These are phyloP conservation scores for Ustilago shanxiensis DNA, from an alignment of 1,284 basidiomycete genomes.

Conservation along the genomic window DNA sequence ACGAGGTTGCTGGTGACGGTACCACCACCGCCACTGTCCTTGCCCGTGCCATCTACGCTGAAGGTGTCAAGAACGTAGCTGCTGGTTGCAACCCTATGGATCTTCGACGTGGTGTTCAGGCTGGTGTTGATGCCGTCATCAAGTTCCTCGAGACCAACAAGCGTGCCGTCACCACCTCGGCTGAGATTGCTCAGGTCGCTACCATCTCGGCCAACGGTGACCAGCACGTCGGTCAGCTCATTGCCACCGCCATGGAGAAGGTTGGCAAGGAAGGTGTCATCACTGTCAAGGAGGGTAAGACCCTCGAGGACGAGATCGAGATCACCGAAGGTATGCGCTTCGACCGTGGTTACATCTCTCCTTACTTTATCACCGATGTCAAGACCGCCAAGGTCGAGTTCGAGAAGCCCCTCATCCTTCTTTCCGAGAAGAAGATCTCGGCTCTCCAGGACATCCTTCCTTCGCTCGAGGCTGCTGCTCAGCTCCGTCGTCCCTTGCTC, in stretches of 20 bases:
- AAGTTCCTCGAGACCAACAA: slow-evolving; percentile 90
- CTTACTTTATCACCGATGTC: slow-evolving; percentile 99
- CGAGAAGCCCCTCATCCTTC: slow-evolving; percentile 92
- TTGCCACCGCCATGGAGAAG: slow-evolving; percentile 99
- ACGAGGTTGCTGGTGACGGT: slow-evolving; percentile 97
- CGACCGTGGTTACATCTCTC: slow-evolving; percentile 98
- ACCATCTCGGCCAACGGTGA: slow-evolving; percentile 99
- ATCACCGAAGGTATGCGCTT: slow-evolving; percentile 99
- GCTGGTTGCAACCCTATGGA: slow-evolving; percentile 99
- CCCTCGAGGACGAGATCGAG: slow-evolving; percentile 97
- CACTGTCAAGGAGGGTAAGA: slow-evolving; percentile 98
- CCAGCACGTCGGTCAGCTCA: slow-evolving; percentile 90
- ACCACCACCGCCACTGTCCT: slow-evolving; percentile 98
- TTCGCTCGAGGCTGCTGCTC: slow-evolving; percentile 89
- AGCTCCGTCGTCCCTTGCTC: slow-evolving; percentile 89
- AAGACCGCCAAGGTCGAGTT: slow-evolving; percentile 97
- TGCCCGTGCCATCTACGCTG: slow-evolving; percentile 95
- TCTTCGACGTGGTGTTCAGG: slow-evolving; percentile 93
- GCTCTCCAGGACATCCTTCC: slow-evolving; percentile 94
- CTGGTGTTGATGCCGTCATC: slow-evolving; percentile 95
- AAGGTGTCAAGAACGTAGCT: slow-evolving; percentile 99
- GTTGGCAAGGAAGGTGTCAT: slow-evolving; percentile 99
- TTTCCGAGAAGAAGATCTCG: slow-evolving; percentile 99
- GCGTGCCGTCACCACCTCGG: slow-evolving; percentile 93
- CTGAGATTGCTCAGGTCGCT: slow-evolving; percentile 97